Evolutionary conservation across 1,139 yeast genomes (phyloP).

Genomic region (Yamadazyma atlantica): DNA sequence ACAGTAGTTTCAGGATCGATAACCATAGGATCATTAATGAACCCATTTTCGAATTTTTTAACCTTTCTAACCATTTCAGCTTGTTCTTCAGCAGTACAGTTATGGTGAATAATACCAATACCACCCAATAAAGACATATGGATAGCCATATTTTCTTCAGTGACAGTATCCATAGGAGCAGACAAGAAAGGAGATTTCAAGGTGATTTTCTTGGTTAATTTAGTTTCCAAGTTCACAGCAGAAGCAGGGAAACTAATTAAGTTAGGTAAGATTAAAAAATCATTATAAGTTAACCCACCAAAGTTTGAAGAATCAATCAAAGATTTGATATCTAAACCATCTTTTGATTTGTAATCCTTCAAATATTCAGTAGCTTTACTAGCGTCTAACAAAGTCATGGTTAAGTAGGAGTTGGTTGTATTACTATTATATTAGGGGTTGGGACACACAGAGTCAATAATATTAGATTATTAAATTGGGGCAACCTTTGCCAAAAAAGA

Average conservation of each 20-base stretch:
- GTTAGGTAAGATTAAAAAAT: constrained; percentile 92
- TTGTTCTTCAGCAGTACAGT: constrained; percentile 94
- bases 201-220: constrained; percentile 85
- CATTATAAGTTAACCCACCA: constrained; percentile 98
- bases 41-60: constrained; percentile 95
- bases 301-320: constrained; percentile 86
- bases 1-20: constrained; percentile 75
- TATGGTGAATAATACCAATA: constrained; percentile 97
- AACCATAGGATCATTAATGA: constrained; percentile 92
- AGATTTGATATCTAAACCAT: constrained; percentile 81
- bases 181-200: constrained; percentile 94
- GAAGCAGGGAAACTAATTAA: constrained; percentile 87
- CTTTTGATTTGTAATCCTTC: constrained; percentile 64
- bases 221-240: constrained; percentile 74
- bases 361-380: constrained; percentile 69
- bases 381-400: constrained; percentile 47
- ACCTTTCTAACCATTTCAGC: constrained; percentile 98
- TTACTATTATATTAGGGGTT: constrained; percentile 5
- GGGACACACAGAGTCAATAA: not conserved
- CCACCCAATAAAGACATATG: constrained; percentile 99
- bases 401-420: not conserved
- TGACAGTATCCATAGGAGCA: constrained; percentile 99
- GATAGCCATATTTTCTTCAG: constrained; percentile 97
- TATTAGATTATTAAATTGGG: constrained; percentile 18
- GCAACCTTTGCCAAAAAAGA: constrained; percentile 46